Percentiles rank a stretch among this genome's conserved stretches.
Conservation (phyloP, 495 filamentous ascomycete genomes). For the Chaetomidium leptoderma region DNA sequence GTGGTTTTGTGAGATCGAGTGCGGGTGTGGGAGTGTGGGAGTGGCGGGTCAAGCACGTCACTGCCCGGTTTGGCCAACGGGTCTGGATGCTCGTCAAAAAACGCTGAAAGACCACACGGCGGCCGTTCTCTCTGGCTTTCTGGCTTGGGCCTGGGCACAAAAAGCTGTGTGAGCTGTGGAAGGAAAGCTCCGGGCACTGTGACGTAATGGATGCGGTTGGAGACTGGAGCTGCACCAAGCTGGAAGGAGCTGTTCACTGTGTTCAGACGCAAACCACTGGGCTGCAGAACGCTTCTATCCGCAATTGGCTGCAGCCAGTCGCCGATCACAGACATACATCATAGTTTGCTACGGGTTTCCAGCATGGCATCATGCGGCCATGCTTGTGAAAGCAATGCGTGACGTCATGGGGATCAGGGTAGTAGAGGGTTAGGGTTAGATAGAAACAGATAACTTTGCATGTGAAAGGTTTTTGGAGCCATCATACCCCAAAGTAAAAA, state of each 20-base stretch:
- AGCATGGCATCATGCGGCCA: background rate
- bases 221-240: no score
- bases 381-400: background rate
- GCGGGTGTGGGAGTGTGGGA: background rate
- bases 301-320: no score
- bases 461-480: no score
- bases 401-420: constrained; percentile 2
- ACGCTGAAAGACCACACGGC: background rate
- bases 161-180: background rate
- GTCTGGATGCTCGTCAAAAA: background rate
- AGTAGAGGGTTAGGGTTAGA: constrained; percentile 4
- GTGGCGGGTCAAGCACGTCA: constrained; percentile 29
- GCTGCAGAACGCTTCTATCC: background rate
- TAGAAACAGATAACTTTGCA: no score
- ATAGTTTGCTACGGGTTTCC: constrained; percentile 2
- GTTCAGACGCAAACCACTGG: no score
- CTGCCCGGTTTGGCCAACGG: constrained; percentile 15
- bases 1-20: constrained; percentile 13
- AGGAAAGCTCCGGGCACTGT: constrained; percentile 2
- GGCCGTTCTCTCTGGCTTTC: no score
- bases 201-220: constrained; percentile 18
- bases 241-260: no score
- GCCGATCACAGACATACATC: constrained; percentile 3
- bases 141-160: background rate
- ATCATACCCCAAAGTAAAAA: no score